Evolutionary conservation across 192 early-diverging fungal species (phyloP).

Genomic region (Spinellus fusiger): DNA sequence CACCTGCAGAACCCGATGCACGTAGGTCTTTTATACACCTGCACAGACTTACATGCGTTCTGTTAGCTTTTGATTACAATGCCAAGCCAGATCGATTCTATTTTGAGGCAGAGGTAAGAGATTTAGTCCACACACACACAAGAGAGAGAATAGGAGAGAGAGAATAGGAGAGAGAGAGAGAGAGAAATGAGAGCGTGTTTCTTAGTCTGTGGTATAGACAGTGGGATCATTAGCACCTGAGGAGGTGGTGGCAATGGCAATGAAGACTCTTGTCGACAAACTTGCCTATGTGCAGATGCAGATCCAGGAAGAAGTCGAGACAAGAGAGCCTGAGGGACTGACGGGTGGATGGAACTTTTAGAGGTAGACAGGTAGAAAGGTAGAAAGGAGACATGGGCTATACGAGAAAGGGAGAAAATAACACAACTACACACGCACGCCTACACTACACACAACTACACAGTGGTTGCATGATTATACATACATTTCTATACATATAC

Average conservation of each 20-base stretch:
- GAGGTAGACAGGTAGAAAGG: too few relatives aligned
- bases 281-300: conserved; percentile 64
- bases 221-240: conserved; percentile 72
- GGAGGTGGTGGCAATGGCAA: conserved; percentile 60
- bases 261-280: conserved; percentile 68
- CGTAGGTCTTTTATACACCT: conserved; percentile 24
- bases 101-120: conserved; percentile 61
- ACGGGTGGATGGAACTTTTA: conserved; percentile 20
- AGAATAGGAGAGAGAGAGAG: too few relatives aligned
- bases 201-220: conserved; percentile 36
- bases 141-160: neutral
- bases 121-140: neutral
- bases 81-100: conserved; percentile 77
- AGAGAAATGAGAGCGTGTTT: too few relatives aligned
- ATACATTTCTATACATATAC: too few relatives aligned
- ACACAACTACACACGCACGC: too few relatives aligned
- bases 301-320: conserved; percentile 42
- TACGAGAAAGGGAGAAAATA: too few relatives aligned
- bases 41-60: neutral
- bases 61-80: conserved; percentile 67
- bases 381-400: too few relatives aligned
- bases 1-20: conserved; percentile 39
- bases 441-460: too few relatives aligned
- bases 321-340: conserved; percentile 22
- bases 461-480: too few relatives aligned